A percentile compares a stretch with the other conserved stretches of the same genome.
These are phyloP conservation scores for Sugiyamaella lignohabitans DNA, from an alignment of 805 yeast species.

Conservation along the genomic window DNA sequence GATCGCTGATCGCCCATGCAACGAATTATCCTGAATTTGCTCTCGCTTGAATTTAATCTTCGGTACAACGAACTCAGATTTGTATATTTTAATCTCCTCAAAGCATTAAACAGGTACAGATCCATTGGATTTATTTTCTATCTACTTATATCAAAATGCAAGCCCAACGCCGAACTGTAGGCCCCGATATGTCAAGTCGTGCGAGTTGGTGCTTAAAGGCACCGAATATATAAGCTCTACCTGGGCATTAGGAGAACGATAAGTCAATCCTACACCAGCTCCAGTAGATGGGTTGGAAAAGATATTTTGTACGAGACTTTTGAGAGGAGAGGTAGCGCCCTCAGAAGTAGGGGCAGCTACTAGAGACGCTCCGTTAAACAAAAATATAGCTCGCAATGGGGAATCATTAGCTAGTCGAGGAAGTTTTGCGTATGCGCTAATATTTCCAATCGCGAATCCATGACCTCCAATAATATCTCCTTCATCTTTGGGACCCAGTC, in stretches of 20 bases:
- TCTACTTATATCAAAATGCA: background rate
- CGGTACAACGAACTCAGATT: too few species aligned
- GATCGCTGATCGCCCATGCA: too few species aligned
- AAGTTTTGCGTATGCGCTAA: slow-evolving; percentile 51
- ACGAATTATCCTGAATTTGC: too few species aligned
- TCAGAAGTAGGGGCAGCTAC: slow-evolving; percentile 12
- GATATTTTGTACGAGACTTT: background rate
- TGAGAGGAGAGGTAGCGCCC: slow-evolving; percentile 22
- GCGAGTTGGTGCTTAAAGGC: slow-evolving; percentile 45
- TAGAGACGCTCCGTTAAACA: slow-evolving; percentile 59
- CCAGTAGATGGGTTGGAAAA: slow-evolving; percentile 38
- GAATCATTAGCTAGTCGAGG: slow-evolving; percentile 43
- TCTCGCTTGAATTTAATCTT: too few species aligned
- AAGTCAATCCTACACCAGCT: slow-evolving; percentile 50
- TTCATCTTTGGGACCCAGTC: slow-evolving; percentile 55
- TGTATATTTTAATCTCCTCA: too few species aligned
- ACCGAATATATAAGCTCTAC: slow-evolving; percentile 56
- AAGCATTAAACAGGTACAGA: too few species aligned
- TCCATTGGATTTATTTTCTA: too few species aligned
- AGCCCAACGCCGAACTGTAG: slow-evolving; percentile 55
- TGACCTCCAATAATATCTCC: slow-evolving; percentile 62
- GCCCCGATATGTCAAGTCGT: slow-evolving; percentile 48
- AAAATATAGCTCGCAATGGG: slow-evolving; percentile 56
- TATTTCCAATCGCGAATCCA: slow-evolving; percentile 47
- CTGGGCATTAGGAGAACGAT: slow-evolving; percentile 52